phyloP scores from a whole-genome alignment of 306 rosid genomes.

The Fagus sylvatica region DNA sequence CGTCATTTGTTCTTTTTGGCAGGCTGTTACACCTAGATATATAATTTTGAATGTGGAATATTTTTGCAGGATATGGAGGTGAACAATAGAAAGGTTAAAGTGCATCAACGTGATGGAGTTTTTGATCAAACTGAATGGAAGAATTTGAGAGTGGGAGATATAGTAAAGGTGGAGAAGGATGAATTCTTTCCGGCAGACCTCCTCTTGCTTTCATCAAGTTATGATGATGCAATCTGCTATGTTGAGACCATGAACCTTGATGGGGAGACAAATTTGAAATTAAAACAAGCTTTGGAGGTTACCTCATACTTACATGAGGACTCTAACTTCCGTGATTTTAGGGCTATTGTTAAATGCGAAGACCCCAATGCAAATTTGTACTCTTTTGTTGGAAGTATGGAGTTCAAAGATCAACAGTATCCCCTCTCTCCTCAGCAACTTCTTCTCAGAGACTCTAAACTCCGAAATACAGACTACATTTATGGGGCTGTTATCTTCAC shows the following conservation, averaged over 20 bases:
- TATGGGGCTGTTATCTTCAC: slow-evolving; percentile 83
- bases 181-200: slow-evolving; percentile 96
- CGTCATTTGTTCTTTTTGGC: not conserved
- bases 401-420: slow-evolving; percentile 52
- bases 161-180: slow-evolving; percentile 77
- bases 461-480: slow-evolving; percentile 82
- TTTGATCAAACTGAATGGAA: slow-evolving; percentile 74
- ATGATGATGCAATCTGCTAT: slow-evolving; percentile 86
- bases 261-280: slow-evolving; percentile 92
- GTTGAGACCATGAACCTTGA: slow-evolving; percentile 98
- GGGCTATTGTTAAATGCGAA: slow-evolving; percentile 78
- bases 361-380: slow-evolving; percentile 93
- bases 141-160: slow-evolving; percentile 82
- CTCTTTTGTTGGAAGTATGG: slow-evolving; percentile 78
- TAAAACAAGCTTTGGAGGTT: slow-evolving; percentile 83
- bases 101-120: slow-evolving; percentile 56
- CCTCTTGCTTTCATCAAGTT: slow-evolving; percentile 82
- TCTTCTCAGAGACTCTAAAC: slow-evolving; percentile 92
- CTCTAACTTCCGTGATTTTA: slow-evolving; percentile 44
- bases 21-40: not conserved
- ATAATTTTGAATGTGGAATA: slow-evolving; percentile 23
- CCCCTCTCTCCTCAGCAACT: slow-evolving; percentile 88
- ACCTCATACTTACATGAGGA: slow-evolving; percentile 65
- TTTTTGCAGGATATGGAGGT: slow-evolving; percentile 72
- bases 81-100: slow-evolving; percentile 75